A percentile compares a stretch with the other conserved stretches of the same genome.
Conservation (phyloP, 257 asterid species). For the Gardenia jasminoides region DNA sequence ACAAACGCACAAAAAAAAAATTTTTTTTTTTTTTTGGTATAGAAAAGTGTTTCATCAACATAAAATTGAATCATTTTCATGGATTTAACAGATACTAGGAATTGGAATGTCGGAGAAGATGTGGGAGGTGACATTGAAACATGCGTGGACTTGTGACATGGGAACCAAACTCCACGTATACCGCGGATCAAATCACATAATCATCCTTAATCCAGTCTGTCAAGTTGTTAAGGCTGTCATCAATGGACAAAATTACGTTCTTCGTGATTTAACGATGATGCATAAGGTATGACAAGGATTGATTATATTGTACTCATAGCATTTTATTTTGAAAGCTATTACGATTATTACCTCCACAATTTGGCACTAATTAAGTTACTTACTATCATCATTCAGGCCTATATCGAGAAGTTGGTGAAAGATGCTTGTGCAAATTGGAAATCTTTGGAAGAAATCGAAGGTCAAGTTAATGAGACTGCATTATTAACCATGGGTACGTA, state of each 20-base stretch:
- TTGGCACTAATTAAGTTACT: not conserved
- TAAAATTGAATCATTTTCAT: too few species aligned
- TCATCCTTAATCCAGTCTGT: slow-evolving; percentile 52
- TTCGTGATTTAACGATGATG: slow-evolving; percentile 22
- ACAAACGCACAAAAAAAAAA: too few species aligned
- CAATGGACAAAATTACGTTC: slow-evolving; percentile 30
- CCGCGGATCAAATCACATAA: slow-evolving; percentile 27
- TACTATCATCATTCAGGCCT: slow-evolving; percentile 18
- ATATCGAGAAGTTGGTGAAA: slow-evolving; percentile 41
- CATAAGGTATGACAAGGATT: slow-evolving; percentile 26
- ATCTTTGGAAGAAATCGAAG: slow-evolving; percentile 48
- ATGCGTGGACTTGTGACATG: slow-evolving; percentile 62
- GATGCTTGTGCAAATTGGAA: slow-evolving; percentile 59
- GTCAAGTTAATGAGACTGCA: slow-evolving; percentile 27
- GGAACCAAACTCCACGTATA: slow-evolving; percentile 47
- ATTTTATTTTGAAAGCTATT: not conserved
- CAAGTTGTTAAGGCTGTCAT: slow-evolving; percentile 42
- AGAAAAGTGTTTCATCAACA: not conserved
- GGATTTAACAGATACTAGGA: slow-evolving; percentile 49
- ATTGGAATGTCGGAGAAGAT: slow-evolving; percentile 67
- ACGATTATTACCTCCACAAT: not conserved
- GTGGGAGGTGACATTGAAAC: slow-evolving; percentile 58
- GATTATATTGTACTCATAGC: not conserved
- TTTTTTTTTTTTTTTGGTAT: too few species aligned
- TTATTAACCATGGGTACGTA: slow-evolving; percentile 45